These are phyloP conservation scores for Meyerozyma sp. DNA, from an alignment of 1,139 yeast species.

Conservation along the genomic window DNA sequence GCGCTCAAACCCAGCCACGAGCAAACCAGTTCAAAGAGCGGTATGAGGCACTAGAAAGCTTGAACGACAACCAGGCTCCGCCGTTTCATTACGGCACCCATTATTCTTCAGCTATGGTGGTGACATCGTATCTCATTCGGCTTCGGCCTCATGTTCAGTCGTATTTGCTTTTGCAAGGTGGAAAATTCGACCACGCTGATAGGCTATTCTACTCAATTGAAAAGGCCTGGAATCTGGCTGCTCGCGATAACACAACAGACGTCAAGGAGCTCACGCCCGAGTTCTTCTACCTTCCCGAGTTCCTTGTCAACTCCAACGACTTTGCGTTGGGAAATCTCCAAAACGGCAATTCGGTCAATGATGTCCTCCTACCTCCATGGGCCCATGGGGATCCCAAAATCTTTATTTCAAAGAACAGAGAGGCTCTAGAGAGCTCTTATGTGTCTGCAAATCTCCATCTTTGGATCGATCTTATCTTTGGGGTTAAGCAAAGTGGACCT, in stretches of 20 bases:
- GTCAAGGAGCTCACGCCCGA: conserved; percentile 85
- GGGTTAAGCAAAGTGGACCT: conserved; percentile 67
- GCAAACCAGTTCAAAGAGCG: conserved; percentile 62
- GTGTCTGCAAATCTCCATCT: conserved; percentile 69
- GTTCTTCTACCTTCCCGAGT: conserved; percentile 75
- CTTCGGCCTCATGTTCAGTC: conserved; percentile 77
- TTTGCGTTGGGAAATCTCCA: conserved; percentile 69
- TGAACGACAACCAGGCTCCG: conserved; percentile 41
- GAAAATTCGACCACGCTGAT: conserved; percentile 83
- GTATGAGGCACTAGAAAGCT: conserved; percentile 57
- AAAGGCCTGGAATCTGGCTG: conserved; percentile 75
- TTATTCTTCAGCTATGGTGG: conserved; percentile 90
- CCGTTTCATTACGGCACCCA: conserved; percentile 92
- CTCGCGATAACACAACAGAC: conserved; percentile 75
- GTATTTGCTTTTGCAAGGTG: conserved; percentile 74
- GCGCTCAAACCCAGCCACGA: conserved; percentile 64
- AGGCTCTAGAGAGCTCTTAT: conserved; percentile 75
- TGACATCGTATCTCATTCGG: conserved; percentile 69
- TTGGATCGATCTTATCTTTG: conserved; percentile 85
- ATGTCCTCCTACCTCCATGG: conserved; percentile 78
- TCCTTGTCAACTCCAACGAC: conserved; percentile 55
- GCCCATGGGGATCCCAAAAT: conserved; percentile 68
- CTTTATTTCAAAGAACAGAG: conserved; percentile 68
- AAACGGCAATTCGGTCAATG: conserved; percentile 49
- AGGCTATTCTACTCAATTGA: conserved; percentile 66